phyloP scores from a whole-genome alignment of 306 rosid genomes.

The Cucurbita ficifolia region DNA sequence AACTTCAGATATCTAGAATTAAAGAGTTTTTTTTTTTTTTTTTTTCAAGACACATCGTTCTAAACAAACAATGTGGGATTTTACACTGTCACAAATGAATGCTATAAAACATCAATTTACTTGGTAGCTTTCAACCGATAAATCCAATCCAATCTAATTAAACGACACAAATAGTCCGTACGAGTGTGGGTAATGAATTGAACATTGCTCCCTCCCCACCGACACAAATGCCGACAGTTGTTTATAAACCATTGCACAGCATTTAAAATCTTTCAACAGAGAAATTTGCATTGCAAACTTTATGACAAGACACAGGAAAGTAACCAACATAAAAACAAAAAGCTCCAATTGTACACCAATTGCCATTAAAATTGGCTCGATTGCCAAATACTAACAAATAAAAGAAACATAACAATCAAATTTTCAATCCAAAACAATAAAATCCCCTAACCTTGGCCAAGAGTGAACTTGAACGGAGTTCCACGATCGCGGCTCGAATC shows the following conservation, averaged over 20 bases:
- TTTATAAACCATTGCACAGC: background rate
- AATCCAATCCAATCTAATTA: background rate
- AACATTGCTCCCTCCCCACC: background rate
- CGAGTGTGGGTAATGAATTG: background rate
- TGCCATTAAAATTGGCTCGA: background rate
- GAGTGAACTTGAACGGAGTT: slow-evolving; percentile 73
- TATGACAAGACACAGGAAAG: slow-evolving; percentile 9
- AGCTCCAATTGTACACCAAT: background rate
- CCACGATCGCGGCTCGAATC: slow-evolving; percentile 84
- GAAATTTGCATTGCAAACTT: too few species aligned
- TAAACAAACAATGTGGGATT: background rate
- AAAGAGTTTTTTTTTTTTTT: too few species aligned
- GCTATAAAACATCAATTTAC: background rate
- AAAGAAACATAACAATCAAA: background rate
- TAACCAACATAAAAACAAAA: background rate
- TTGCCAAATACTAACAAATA: background rate
- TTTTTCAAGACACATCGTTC: background rate
- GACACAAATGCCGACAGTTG: background rate
- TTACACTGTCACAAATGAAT: background rate
- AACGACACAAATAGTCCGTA: background rate
- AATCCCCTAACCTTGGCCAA: slow-evolving; percentile 62
- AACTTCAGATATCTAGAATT: background rate
- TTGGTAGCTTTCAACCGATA: background rate
- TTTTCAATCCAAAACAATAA: background rate
- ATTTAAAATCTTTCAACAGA: background rate